Evolutionary conservation across 352 stramenopile species (phyloP).

Genomic region (Pythium periplocum): DNA sequence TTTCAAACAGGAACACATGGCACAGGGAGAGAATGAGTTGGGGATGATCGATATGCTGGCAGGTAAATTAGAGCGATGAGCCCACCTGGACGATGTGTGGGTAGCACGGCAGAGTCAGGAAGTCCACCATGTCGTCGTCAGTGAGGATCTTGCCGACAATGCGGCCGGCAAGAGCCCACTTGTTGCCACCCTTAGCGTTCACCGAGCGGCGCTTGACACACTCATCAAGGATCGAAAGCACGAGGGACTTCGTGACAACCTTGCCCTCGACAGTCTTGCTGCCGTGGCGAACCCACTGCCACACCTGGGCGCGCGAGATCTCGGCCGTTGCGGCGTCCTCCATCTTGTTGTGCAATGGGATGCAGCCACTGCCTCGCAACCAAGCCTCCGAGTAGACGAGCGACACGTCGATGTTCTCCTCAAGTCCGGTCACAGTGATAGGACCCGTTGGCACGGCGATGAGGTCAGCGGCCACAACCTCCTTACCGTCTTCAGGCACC

Average conservation of each 20-base stretch:
- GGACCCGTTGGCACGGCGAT: constrained; percentile 52
- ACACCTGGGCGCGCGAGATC: constrained; percentile 93
- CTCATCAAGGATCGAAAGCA: constrained; percentile 57
- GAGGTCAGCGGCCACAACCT: constrained; percentile 53
- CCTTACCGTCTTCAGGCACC: constrained; percentile 48
- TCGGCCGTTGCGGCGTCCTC: constrained; percentile 94
- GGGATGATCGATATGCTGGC: neutral
- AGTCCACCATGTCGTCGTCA: constrained; percentile 74
- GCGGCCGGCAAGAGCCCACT: constrained; percentile 57
- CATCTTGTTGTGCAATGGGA: constrained; percentile 94
- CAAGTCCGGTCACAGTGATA: constrained; percentile 83
- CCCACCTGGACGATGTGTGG: constrained; percentile 71
- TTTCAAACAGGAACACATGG: neutral
- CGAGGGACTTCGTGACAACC: constrained; percentile 57
- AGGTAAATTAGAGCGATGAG: constrained; percentile 56
- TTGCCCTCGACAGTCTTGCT: constrained; percentile 65
- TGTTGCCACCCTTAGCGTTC: constrained; percentile 39
- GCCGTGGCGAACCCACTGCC: constrained; percentile 86
- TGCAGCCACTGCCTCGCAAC: constrained; percentile 91
- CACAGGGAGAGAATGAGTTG: too few species aligned
- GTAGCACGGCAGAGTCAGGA: constrained; percentile 81
- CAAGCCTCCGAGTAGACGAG: constrained; percentile 94
- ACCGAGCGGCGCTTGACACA: constrained; percentile 53
- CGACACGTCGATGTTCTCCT: constrained; percentile 90
- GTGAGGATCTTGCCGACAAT: constrained; percentile 71